Evolutionary conservation across 106 monocot genomes (phyloP), one percentile per base, ranked within the genome.

Genomic region (Vanilla planifolia): DNA sequence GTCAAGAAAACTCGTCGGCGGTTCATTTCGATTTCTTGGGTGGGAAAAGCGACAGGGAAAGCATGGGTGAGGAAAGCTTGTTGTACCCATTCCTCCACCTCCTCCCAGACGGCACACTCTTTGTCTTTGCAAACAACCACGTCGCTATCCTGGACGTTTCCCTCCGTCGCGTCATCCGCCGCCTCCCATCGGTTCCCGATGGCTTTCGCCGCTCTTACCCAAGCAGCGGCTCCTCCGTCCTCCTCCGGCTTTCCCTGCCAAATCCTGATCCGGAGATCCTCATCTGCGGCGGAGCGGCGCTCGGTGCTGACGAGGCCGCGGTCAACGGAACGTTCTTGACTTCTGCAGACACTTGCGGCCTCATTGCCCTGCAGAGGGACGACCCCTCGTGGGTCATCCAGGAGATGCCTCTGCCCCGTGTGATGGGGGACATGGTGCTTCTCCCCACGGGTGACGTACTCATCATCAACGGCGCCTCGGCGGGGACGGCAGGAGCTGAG

Each of bases 401-500:
- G 46, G 42, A 69, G 36, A 86, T 86, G 86, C 78, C 86, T 3
- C 71, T 48, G 6, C 64, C 71, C 8, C 27, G 86, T 16, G 2
- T 86, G 17, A 86, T 86, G 85, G 61, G 37, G 43, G 86, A 86
- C 74, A 86, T 86, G 78, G 20, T 86, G 21, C 51, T 81, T 3
- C 81, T 81, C 11, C 86, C 86, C 6, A 77, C 60, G 44, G 68
- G 78, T 3, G 68, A 86, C 25, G 48, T 86, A 10, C 45, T 86
- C 10, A 71, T 86, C 43, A 74, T 86, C 23, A 86, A 86, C 39
- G 85, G 85, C 2, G 81, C 81, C 10, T 39, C 32, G 0, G 33
- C 22, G 19, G 86, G 86, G 16, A 51, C 51, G 37, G 81, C 85
- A 14, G 86, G 86, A 10, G 81, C 81, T 81, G 24, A 68, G 6